Evolutionary conservation across 2,329 filamentous ascomycete species (phyloP).

Genomic region (Aureobasidium sp.): DNA sequence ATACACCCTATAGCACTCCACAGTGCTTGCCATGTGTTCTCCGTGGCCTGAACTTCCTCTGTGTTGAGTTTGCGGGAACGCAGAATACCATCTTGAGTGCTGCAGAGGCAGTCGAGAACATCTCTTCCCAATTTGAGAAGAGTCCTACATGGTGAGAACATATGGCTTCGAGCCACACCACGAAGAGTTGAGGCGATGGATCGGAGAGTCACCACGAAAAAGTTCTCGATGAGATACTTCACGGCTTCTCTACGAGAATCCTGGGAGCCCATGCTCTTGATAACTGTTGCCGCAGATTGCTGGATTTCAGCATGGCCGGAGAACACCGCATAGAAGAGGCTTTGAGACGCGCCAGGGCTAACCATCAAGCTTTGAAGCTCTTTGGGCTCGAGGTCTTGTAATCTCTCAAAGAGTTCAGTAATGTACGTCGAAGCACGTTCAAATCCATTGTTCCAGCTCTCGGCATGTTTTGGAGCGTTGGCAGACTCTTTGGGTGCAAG

Average conservation of each 20-base stretch:
- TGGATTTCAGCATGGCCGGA: constrained; percentile 74
- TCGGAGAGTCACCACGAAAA: constrained; percentile 50
- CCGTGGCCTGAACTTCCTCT: constrained; percentile 57
- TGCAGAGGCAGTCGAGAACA: constrained; percentile 57
- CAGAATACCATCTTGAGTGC: constrained; percentile 56
- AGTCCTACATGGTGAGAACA: constrained; percentile 53
- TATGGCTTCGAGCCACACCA: constrained; percentile 48
- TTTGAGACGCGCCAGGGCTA: constrained; percentile 60
- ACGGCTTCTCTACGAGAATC: constrained; percentile 55
- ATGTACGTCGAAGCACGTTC: constrained; percentile 56
- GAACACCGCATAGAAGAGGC: constrained; percentile 71
- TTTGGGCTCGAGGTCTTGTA: constrained; percentile 66
- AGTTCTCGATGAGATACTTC: constrained; percentile 51
- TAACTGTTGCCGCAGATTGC: constrained; percentile 69
- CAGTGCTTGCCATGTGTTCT: constrained; percentile 74
- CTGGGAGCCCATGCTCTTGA: constrained; percentile 75
- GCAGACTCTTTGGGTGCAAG: constrained; percentile 43
- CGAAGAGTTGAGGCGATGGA: constrained; percentile 52
- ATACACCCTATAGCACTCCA: constrained; percentile 78
- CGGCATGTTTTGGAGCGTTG: constrained; percentile 48
- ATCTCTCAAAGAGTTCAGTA: constrained; percentile 65
- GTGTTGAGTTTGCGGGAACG: constrained; percentile 50
- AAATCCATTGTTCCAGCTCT: constrained; percentile 72
- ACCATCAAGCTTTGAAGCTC: constrained; percentile 65
- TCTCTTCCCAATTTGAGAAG: constrained; percentile 57